A percentile compares a stretch with the other conserved stretches of the same genome.
These are phyloP conservation scores for Solanum chmielewskii DNA, from an alignment of 257 asterid species.

Conservation along the genomic window DNA sequence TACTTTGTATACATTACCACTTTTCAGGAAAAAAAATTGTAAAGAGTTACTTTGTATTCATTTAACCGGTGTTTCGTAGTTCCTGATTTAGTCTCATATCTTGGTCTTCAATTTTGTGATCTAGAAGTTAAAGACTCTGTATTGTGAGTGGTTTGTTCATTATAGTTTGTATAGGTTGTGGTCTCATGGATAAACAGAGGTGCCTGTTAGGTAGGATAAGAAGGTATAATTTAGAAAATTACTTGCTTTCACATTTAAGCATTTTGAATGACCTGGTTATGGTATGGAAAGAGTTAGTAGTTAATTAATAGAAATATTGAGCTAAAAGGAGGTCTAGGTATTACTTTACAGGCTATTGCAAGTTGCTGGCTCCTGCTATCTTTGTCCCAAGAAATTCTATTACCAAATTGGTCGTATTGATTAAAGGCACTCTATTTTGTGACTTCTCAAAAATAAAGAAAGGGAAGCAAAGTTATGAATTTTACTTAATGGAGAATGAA, in stretches of 20 bases:
- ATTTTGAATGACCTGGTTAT: not conserved
- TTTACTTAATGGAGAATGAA: not conserved
- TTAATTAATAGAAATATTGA: not conserved
- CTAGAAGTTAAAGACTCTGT: not conserved
- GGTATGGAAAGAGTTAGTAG: not conserved
- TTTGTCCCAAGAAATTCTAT: not conserved
- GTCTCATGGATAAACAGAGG: not conserved
- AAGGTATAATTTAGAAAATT: not conserved
- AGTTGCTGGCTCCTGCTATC: not conserved
- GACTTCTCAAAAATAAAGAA: not conserved
- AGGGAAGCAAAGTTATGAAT: not conserved
- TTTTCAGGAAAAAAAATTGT: not conserved
- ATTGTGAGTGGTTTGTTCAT: not conserved
- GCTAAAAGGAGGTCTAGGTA: not conserved
- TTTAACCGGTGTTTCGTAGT: not conserved
- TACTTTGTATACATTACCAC: not conserved
- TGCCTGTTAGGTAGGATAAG: not conserved
- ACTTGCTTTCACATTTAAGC: not conserved
- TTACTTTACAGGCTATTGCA: not conserved
- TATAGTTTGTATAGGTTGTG: not conserved
- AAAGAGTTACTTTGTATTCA: not conserved
- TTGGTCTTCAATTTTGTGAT: not conserved
- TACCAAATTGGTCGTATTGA: not conserved
- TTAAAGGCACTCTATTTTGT: not conserved
- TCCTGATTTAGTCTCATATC: not conserved